A percentile compares a stretch with the other conserved stretches of the same genome.
These are phyloP conservation scores for Dendrocalamus sinicus DNA, from an alignment of 176 grass and related monocot species.

Conservation along the genomic window DNA sequence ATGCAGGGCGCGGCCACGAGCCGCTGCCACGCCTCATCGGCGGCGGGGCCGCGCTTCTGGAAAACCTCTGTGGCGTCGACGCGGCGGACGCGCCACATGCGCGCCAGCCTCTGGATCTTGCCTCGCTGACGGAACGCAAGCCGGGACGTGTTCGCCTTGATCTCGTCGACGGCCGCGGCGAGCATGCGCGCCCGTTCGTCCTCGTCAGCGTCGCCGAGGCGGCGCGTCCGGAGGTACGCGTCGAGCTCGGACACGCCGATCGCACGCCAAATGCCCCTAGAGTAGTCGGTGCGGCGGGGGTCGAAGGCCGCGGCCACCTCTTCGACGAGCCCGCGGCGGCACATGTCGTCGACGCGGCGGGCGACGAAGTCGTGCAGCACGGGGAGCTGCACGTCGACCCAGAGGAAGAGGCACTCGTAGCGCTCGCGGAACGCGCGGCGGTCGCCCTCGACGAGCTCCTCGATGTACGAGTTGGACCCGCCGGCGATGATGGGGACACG, in stretches of 20 bases:
- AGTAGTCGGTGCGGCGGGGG: constrained; percentile 65
- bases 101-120: constrained; percentile 71
- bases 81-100: constrained; percentile 69
- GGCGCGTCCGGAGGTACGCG: constrained; percentile 60
- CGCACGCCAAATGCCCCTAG: constrained; percentile 67
- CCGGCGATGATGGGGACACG: constrained; percentile 77
- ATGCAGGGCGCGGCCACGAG: constrained; percentile 60
- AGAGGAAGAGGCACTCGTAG: constrained; percentile 81
- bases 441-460: constrained; percentile 76
- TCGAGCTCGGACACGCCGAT: constrained; percentile 94
- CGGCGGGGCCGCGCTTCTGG: constrained; percentile 40
- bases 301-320: constrained; percentile 74
- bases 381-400: constrained; percentile 76
- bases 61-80: constrained; percentile 88
- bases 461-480: constrained; percentile 87
- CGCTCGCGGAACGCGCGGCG: constrained; percentile 61
- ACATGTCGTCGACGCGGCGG: constrained; percentile 79
- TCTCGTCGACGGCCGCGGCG: constrained; percentile 62
- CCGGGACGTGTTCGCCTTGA: constrained; percentile 78
- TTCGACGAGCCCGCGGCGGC: constrained; percentile 61
- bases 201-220: constrained; percentile 20
- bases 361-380: constrained; percentile 69
- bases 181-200: constrained; percentile 50
- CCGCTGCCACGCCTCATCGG: constrained; percentile 64
- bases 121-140: constrained; percentile 68